Base-by-base conservation (phyloP, 305 asterid genomes). In the Fraxinus greggii region DNA sequence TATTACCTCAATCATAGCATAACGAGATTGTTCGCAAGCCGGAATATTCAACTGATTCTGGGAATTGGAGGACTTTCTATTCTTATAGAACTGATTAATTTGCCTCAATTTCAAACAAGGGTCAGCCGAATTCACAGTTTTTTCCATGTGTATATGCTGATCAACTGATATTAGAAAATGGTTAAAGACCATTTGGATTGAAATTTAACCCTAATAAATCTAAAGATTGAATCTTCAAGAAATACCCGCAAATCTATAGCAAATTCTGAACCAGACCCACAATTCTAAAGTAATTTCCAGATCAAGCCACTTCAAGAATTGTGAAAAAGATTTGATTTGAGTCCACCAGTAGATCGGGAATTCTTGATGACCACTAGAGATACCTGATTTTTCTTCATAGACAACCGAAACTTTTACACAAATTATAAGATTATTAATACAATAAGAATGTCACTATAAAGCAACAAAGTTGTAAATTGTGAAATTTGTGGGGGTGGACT, bases 161-260 rank as follows among this genome's bases (percentile, higher is more conserved):
- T 87, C 90, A 84, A 85, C 88, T 48, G 86, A 35, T 75, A 83
- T 23, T 36, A 82, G 77, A 77, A 84, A 74, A 13, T 72, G 83
- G 65, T 84, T 82, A 86, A 82, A 78, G 86, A 89, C 89, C 92
- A 89, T 89, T 83, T 85, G 92, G 82, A 78, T 85, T 72, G 40
- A 82, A 67, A 78, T 75, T 21, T 23, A 24, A 19, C 74, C 61
- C 45, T 56, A 59, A 75, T 75, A 24, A 38, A 73, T 38, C 61
- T 48, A 23, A 17, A 21, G 72, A 78, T 21, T 36, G 42, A 77
- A 21, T 29, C 31, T 15, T 77, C n/a, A 56, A 48, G 15, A 78
- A 65, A 40, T 75, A 83, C 77, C 84, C 85, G 82, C 86, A 79
- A 73, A 85, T 86, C 80, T 5, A 89, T 84, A 85, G 78, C 83